Evolutionary conservation across 2,329 filamentous ascomycete species (phyloP).

Genomic region (Pseudogymnoascus sp.): DNA sequence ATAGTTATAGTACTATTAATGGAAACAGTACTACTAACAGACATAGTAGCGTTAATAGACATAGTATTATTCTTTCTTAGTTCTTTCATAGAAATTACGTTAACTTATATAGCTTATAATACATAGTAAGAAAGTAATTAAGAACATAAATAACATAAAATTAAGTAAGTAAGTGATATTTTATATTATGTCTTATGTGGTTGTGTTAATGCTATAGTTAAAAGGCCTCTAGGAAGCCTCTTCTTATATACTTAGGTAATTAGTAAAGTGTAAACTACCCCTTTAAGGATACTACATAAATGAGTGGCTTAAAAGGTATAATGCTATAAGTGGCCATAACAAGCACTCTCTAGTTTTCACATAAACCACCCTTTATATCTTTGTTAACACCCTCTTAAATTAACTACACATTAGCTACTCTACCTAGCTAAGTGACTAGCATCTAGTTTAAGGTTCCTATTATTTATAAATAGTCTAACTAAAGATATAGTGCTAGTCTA

Average conservation of each 20-base stretch:
- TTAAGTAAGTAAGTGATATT: too few relatives aligned
- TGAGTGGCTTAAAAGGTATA: slow-evolving; percentile 12
- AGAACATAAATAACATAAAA: too few relatives aligned
- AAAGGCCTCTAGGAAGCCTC: slow-evolving; percentile 10
- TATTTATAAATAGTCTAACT: slow-evolving; percentile 14
- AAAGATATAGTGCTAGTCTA: slow-evolving; percentile 13
- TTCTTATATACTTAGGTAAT: slow-evolving; percentile 9
- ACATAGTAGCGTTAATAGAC: too few relatives aligned
- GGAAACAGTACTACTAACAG: too few relatives aligned
- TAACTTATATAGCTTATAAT: too few relatives aligned
- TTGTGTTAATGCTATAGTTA: neutral
- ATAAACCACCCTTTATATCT: slow-evolving; percentile 9
- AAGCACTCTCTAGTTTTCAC: slow-evolving; percentile 12
- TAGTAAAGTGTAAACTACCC: slow-evolving; percentile 12
- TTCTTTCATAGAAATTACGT: too few relatives aligned
- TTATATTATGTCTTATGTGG: too few relatives aligned
- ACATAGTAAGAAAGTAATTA: too few relatives aligned
- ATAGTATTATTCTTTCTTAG: too few relatives aligned
- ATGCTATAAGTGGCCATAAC: slow-evolving; percentile 12
- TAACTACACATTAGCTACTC: neutral
- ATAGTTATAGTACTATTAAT: too few relatives aligned
- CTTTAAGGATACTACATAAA: slow-evolving; percentile 8
- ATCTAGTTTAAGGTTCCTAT: slow-evolving; percentile 6
- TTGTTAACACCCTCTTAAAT: neutral
- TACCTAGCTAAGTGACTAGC: neutral